Base-by-base conservation (phyloP, 768 basidiomycete species). In the Mrakia blollopis region DNA sequence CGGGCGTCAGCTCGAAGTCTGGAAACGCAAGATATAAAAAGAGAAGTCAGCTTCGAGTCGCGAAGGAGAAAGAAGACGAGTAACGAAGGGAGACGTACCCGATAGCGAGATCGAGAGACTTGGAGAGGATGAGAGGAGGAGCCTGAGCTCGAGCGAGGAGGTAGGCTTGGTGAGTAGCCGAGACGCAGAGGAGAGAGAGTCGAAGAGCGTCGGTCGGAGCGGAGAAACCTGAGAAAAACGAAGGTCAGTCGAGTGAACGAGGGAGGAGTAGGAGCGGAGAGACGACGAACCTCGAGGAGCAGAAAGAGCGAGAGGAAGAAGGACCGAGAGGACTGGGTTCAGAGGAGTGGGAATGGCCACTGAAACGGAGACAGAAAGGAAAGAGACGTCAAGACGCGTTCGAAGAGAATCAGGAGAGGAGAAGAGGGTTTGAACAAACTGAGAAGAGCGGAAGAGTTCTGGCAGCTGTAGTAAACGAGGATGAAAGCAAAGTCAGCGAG, bases 151-250 rank as follows among this genome's bases (percentile, higher is more conserved):
- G 83, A 23, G 85, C 83, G 44, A 85, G 80, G 61, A 85, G 82
- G 81, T 84, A 85, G 25, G 85, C 84, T 80, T 85, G 85, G 80
- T 86, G 86, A 39, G 86, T 84, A 28, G 85, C 85, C 16, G 83
- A 85, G 18, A 85, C 82, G 70, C 85, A 85, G 70, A 85, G 83
- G 41, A 86, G 80, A 10, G 84, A 81, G 47, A 84, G 81, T 37
- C 85, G 83, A 52, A 86, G 81, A 28, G 85, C 83, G 79, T 87
- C 86, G 80, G 83, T 83, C 10, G 85, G 83, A 41, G 79, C 74
- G 79, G 85, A 83, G 80, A 80, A 9, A 44, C 65, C 65, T 68
- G 65, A 32, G 28, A 21, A 28, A 69, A 63, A 30, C 13, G 35
- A 16, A 30, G 41, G 32, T 65, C 30, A 30, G 67, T 71, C 50